Base-by-base conservation (phyloP, 1,139 yeast genomes). In the Geotrichum candidum region DNA sequence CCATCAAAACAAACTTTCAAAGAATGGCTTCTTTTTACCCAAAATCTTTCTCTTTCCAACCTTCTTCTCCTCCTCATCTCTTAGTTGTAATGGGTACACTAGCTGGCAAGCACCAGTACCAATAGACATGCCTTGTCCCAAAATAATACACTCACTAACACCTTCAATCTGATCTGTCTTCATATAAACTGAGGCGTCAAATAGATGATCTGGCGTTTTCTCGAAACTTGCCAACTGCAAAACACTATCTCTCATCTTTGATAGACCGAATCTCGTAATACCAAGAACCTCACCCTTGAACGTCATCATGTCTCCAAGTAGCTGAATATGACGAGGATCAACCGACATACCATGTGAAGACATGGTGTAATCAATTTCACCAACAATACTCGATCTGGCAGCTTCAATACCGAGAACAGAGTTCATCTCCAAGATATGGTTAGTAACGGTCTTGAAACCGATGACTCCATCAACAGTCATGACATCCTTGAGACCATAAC, bases 261-360 rank as follows among this genome's bases (percentile, higher is more conserved):
- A 92, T 69, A 95, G 81, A 68, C 99, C 99, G 71, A 95, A 95
- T 77, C 99, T 84, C 2, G 99, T 95, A 72, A 95, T 95, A 76
- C 99, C 99, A 69, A 95, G 81, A 7, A 95, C 96, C 73, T 95
- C 99, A 64, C 99, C 99, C 78, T 94, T 95, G 75, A 90, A 95
- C 0, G 98, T 90, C 99, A 95, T 95, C 62, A 95, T 99, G 74
- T 95, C 99, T 66, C 99, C 99, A 66, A 95, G 79, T 59, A 95
- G 79, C 78, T 94, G 99, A 74, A 95, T 91, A 77, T 95, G 99
- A 80, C 99, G 96, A 66, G 99, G 99, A 80, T 95, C 99, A 63
- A 95, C 98, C 74, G 96, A 90, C 99, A 95, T 95, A 76, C 99
- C 99, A 80, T 95, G 99, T 76, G 91, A 90, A 75, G 96, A 87